Base-by-base conservation (phyloP, 1,139 yeast species). In the Pichia sp. region DNA sequence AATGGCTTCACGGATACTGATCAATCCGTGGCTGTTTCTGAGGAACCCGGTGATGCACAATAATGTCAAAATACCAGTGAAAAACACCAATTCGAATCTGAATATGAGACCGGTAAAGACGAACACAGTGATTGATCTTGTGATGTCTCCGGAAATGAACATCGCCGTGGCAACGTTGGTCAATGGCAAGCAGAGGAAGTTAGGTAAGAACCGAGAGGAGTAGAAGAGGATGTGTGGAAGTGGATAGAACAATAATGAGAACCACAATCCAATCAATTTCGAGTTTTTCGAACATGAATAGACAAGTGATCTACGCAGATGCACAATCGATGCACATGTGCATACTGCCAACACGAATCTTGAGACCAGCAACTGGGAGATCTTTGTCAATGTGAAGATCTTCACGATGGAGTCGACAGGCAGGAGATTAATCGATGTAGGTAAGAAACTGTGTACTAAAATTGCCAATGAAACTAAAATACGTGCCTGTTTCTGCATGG, bases 181-280 rank as follows among this genome's bases (percentile, higher is more conserved):
- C 34, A 88, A 60, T 2, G 98, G 96, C 45, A 91, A 70, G 0
- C 89, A 95, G 35, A 91, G 67, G 65, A 89, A 86, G 65, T 91
- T 91, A 11, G 98, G 97, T 51, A 93, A 71, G 0, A 96, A 81
- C 54, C 98, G 73, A 3, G 96, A 76, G 7, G 86, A 71, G 62
- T 91, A 91, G 67, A 72, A 91, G 48, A 85, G 67, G 32, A 88
- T 54, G 62, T 93, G 98, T 69, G 91, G 93, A 61, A 90, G 95
- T 6, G 85, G 67, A 46, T 77, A 64, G 36, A 75, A 70, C 48
- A 89, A 70, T 2, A 83, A 52, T 44, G 76, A 68, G 60, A 75
- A 89, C 85, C 89, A 85, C 31, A 72, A 57, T 0, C 83, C 80
- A 21, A 73, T 59, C 6, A 45, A 12, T 11, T 58, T 40, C 0